phyloP scores from a whole-genome alignment of 2,329 filamentous ascomycete genomes.

The Samsoniella hepiali region DNA sequence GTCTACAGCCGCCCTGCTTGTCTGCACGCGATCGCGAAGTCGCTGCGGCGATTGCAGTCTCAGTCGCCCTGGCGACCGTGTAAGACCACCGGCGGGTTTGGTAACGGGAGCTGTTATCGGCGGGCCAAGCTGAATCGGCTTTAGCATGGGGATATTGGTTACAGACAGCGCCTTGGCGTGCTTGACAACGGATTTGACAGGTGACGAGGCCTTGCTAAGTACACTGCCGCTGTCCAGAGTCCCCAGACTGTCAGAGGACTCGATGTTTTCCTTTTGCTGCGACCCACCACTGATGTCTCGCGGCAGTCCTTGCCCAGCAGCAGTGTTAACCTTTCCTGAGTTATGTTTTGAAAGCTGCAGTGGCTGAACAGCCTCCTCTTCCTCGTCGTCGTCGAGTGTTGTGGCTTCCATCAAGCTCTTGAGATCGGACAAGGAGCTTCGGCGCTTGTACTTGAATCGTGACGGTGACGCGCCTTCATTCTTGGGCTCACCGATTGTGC shows the following conservation, averaged over 20 bases:
- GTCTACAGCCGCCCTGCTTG: conserved; percentile 71
- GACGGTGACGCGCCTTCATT: conserved; percentile 39
- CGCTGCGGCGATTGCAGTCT: conserved; percentile 71
- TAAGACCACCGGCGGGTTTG: conserved; percentile 21
- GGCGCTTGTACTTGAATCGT: conserved; percentile 69
- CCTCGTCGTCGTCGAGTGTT: conserved; percentile 41
- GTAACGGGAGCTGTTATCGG: conserved; percentile 26
- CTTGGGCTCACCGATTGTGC: conserved; percentile 58
- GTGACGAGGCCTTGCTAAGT: conserved; percentile 24
- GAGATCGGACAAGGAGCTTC: conserved; percentile 88
- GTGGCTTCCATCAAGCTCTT: conserved; percentile 64
- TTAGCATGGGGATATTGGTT: conserved; percentile 54
- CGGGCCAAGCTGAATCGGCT: conserved; percentile 33
- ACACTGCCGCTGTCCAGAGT: not conserved
- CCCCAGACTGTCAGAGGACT: conserved; percentile 19
- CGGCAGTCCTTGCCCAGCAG: conserved; percentile 50
- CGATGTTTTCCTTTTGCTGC: conserved; percentile 49
- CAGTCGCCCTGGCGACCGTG: conserved; percentile 46
- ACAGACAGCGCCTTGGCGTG: conserved; percentile 52
- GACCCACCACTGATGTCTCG: conserved; percentile 30
- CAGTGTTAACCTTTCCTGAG: conserved; percentile 55
- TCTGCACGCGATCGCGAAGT: conserved; percentile 78
- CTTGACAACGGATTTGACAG: conserved; percentile 6
- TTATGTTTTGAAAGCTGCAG: conserved; percentile 52
- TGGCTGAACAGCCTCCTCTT: conserved; percentile 41